These are phyloP conservation scores for Tricholoma terreum DNA, from an alignment of 768 basidiomycete species.

Conservation along the genomic window DNA sequence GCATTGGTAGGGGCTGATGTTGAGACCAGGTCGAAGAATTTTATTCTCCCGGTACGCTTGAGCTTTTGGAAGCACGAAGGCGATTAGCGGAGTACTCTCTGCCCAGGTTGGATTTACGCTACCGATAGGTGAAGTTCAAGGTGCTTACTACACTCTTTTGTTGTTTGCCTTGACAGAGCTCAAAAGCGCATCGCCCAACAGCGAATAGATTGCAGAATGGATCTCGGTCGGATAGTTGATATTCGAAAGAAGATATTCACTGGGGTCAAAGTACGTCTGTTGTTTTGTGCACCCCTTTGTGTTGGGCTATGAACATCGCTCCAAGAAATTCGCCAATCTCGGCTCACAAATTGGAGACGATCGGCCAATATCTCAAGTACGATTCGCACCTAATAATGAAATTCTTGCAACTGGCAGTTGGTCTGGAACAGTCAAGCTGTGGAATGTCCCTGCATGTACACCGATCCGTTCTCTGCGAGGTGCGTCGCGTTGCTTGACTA, in stretches of 20 bases:
- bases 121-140: slow-evolving; percentile 54
- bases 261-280: slow-evolving; percentile 74
- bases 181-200: slow-evolving; percentile 92
- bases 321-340: slow-evolving; percentile 82
- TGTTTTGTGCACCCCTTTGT: background rate
- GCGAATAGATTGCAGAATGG: slow-evolving; percentile 83
- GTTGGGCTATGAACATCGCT: background rate
- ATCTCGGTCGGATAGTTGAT: slow-evolving; percentile 87
- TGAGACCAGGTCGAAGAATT: slow-evolving; percentile 81
- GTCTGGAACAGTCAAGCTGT: slow-evolving; percentile 92
- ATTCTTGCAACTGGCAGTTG: slow-evolving; percentile 92
- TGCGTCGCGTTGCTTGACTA: slow-evolving; percentile 23
- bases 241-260: slow-evolving; percentile 87
- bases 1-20: background rate
- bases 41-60: slow-evolving; percentile 87
- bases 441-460: slow-evolving; percentile 93
- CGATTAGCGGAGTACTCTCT: slow-evolving; percentile 91
- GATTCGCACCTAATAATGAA: slow-evolving; percentile 90
- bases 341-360: slow-evolving; percentile 99
- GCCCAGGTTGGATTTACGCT: slow-evolving; percentile 81
- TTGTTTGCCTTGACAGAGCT: slow-evolving; percentile 70
- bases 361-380: slow-evolving; percentile 88
- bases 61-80: slow-evolving; percentile 81
- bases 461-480: slow-evolving; percentile 74
- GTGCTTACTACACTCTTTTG: slow-evolving; percentile 68